Evolutionary conservation across 352 stramenopile genomes (phyloP).

Genomic region (Pythium volutum): DNA sequence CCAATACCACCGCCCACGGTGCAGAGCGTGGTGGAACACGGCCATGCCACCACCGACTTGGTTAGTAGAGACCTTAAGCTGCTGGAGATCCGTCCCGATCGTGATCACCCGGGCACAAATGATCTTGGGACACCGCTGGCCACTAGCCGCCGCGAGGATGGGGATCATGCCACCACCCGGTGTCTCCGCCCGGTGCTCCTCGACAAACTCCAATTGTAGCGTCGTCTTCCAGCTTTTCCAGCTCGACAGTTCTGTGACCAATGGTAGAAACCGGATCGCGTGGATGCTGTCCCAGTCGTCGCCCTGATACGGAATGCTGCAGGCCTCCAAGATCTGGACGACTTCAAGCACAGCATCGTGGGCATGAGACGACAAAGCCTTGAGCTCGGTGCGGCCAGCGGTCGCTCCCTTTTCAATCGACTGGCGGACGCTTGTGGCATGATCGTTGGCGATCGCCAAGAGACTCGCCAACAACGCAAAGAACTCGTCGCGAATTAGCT

Average conservation of each 20-base stretch:
- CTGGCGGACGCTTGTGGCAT: constrained; percentile 12
- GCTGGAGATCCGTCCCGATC: constrained; percentile 62
- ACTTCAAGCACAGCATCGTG: constrained; percentile 66
- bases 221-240: constrained; percentile 79
- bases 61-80: constrained; percentile 52
- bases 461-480: constrained; percentile 63
- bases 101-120: constrained; percentile 63
- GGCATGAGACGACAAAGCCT: constrained; percentile 33
- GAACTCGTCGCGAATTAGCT: constrained; percentile 57
- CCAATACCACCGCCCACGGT: constrained; percentile 78
- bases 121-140: constrained; percentile 63
- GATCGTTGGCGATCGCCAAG: constrained; percentile 33
- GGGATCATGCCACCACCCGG: constrained; percentile 32
- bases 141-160: constrained; percentile 56
- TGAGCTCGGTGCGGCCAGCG: neutral
- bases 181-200: constrained; percentile 35
- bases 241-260: constrained; percentile 70
- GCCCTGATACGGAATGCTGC: constrained; percentile 65
- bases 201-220: constrained; percentile 45
- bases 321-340: constrained; percentile 71
- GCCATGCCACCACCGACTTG: constrained; percentile 38
- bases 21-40: constrained; percentile 63
- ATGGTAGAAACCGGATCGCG: constrained; percentile 49
- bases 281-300: constrained; percentile 64
- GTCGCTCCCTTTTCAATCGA: constrained; percentile 1